Conservation (phyloP, 2,329 filamentous ascomycete genomes). For the Diplodia scrobiculata region DNA sequence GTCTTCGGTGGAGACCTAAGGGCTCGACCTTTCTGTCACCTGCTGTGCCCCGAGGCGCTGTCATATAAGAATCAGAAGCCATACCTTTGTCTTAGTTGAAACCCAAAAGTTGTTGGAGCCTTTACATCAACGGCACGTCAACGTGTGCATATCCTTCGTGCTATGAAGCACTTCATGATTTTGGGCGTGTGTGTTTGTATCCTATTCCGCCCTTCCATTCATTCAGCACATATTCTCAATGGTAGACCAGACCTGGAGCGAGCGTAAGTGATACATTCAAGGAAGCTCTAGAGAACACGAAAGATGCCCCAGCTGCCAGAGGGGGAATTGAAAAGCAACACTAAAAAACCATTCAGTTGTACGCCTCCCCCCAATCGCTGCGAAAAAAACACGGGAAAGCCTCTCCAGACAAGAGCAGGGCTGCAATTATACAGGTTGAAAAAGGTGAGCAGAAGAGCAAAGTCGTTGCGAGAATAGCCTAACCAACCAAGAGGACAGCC, state of each 20-base stretch:
- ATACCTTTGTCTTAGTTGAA: too few species aligned
- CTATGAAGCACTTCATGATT: background rate
- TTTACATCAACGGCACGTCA: too few species aligned
- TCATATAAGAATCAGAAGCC: too few species aligned
- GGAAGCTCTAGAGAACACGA: background rate
- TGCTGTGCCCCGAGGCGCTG: too few species aligned
- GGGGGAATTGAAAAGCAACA: background rate
- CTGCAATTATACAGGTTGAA: constrained; percentile 8
- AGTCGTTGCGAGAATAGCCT: constrained; percentile 1
- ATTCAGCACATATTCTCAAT: background rate
- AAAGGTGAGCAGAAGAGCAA: background rate
- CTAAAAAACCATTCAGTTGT: background rate
- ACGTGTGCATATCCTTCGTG: too few species aligned
- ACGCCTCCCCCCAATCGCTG: background rate
- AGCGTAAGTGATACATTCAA: constrained; percentile 2
- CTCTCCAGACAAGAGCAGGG: background rate
- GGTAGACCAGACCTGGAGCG: background rate
- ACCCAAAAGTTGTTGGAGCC: too few species aligned
- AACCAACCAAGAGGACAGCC: background rate
- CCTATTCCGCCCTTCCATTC: background rate
- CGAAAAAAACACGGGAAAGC: background rate
- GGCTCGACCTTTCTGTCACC: too few species aligned
- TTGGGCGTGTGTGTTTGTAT: background rate
- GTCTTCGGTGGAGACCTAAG: too few species aligned
- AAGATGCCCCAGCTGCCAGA: constrained; percentile 6